Evolutionary conservation across 345 rosid genomes (phyloP), one percentile per base, ranked within the genome.

Genomic region (Arabis hirsuta): DNA sequence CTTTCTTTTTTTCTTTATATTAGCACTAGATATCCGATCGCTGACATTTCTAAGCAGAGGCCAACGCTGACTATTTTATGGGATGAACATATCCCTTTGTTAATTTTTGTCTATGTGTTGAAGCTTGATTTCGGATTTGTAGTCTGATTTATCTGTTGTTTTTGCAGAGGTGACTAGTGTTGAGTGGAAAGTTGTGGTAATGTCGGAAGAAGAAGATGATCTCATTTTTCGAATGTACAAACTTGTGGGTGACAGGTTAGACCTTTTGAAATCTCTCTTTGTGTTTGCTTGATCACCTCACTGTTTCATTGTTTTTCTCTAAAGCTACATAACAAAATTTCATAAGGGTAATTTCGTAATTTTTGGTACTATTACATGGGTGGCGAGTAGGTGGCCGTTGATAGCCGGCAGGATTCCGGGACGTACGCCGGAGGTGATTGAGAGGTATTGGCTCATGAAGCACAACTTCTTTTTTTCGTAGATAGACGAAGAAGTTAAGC

Each of bases 191-290:
- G 79, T 76, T 76, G 84, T 88, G 55, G 83, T 65, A 61, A 88
- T 90, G 97, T 71, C 86, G 1, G 87, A 88, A 57, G 90, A 90
- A 83, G 97, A 90, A 76, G 88, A 85, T 50, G 97, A 90, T 75
- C 89, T 90, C 56, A 85, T 90, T 50, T 76, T 69, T 38, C 79
- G 97, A 73, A 88, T 90, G 97, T 72, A 84, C 56, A 84, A 77
- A 73, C 92, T 90, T 51, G 97, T 90, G 1, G 95, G 97, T 16
- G 87, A 85, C 81, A 84, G 88, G 97, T 86, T 36, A 16, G 10
- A 22, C 44, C 29, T 43, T 63, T 27, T 22, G 60, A 13, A 4
- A 12, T 5, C 24, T 13, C 3, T 39, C 0, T 11, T 11, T 29
- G 10, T n/a, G 41, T 36, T 36, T 34, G 8, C 1, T 13, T n/a